Percentiles rank a stretch among this genome's conserved stretches.
Conservation (phyloP, 345 rosid species). For the Corchorus olitorius region DNA sequence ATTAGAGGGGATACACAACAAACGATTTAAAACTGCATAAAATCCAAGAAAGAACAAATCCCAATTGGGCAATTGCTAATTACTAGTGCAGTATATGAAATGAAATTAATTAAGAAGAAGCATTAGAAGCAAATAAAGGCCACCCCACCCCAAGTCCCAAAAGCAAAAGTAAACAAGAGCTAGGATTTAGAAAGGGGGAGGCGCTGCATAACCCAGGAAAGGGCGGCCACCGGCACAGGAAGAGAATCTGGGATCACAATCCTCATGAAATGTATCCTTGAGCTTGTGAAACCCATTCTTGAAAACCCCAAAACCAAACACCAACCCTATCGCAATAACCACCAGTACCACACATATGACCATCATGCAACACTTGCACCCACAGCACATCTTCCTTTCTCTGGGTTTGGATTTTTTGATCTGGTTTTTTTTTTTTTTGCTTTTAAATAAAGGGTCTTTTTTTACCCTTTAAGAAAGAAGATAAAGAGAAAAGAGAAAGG, state of each 20-base stretch:
- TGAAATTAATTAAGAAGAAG: too few species aligned
- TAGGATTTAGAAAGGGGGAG: conserved; percentile 38
- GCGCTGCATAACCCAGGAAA: conserved; percentile 47
- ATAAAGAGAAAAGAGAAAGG: not conserved
- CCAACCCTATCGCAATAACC: conserved; percentile 62
- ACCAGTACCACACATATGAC: conserved; percentile 72
- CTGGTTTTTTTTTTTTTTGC: not conserved
- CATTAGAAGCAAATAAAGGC: not conserved
- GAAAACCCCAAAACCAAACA: conserved; percentile 89
- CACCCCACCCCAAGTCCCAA: too few species aligned
- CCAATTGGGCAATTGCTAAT: not conserved
- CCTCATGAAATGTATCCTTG: conserved; percentile 52
- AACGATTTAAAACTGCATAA: not conserved
- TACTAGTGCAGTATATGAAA: not conserved
- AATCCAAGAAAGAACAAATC: not conserved
- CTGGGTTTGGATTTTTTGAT: not conserved
- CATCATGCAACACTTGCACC: conserved; percentile 64
- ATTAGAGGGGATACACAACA: not conserved
- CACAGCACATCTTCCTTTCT: conserved; percentile 64
- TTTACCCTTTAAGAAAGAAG: too few species aligned
- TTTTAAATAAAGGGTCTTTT: too few species aligned
- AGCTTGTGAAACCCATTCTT: conserved; percentile 78
- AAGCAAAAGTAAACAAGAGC: not conserved
- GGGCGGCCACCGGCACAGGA: conserved; percentile 49
- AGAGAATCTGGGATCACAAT: conserved; percentile 35